phyloP scores from a whole-genome alignment of 2,329 filamentous ascomycete genomes.

The Clarireedia monteithiana region DNA sequence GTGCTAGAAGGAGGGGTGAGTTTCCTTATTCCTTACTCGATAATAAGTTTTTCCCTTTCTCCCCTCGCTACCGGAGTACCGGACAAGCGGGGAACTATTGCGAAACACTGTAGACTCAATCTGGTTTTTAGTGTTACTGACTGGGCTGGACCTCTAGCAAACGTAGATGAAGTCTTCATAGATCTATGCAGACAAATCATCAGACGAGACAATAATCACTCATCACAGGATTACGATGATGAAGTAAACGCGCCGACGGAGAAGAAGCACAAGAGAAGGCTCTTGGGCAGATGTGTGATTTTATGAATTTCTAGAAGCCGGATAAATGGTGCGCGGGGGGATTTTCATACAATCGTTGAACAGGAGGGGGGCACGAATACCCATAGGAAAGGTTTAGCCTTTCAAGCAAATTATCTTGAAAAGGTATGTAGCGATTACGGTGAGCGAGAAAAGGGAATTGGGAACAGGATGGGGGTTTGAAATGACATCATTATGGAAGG shows the following conservation, averaged over 20 bases:
- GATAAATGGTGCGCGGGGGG: too few species aligned
- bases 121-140: too few species aligned
- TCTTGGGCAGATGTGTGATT: slow-evolving; percentile 7
- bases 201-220: slow-evolving; percentile 40
- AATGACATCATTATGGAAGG: too few species aligned
- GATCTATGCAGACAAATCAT: slow-evolving; percentile 62
- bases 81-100: background rate
- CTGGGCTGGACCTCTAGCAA: slow-evolving; percentile 32
- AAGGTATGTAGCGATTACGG: too few species aligned
- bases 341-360: too few species aligned
- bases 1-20: slow-evolving; percentile 48
- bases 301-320: background rate
- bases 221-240: slow-evolving; percentile 6
- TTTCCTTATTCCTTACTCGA: background rate
- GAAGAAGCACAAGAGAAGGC: slow-evolving; percentile 2
- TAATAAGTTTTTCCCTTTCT: background rate
- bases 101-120: too few species aligned
- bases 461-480: too few species aligned
- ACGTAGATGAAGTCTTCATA: slow-evolving; percentile 66
- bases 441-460: too few species aligned
- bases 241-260: slow-evolving; percentile 3
- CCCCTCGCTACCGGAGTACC: background rate
- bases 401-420: too few species aligned
- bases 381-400: too few species aligned
- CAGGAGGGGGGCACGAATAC: too few species aligned